Conservation (phyloP, 176 grass and related monocot genomes). For the Rhynchospora pubera region DNA sequence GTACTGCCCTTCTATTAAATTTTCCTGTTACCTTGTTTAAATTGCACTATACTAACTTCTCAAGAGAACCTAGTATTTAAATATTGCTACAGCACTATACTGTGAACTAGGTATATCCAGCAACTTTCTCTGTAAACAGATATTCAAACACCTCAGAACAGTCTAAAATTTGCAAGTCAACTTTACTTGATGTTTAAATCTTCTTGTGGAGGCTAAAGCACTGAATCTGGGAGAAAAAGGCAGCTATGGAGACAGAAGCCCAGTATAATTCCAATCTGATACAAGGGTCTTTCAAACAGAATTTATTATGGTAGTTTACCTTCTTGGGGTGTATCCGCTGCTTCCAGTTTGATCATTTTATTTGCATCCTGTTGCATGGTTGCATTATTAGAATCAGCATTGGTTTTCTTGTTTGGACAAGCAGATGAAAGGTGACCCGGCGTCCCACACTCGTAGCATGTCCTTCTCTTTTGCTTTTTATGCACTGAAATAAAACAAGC, state of each 20-base stretch:
- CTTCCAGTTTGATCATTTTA: conserved; percentile 11
- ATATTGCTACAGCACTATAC: background rate
- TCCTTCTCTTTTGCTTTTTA: conserved; percentile 32
- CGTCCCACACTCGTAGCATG: conserved; percentile 59
- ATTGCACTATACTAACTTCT: background rate
- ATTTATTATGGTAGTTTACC: background rate
- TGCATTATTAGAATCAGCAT: conserved; percentile 27
- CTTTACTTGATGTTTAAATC: background rate
- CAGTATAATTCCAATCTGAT: background rate
- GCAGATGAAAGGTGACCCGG: conserved; percentile 60
- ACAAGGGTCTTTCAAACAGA: background rate
- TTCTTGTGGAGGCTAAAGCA: background rate
- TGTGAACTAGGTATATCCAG: background rate
- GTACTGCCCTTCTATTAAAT: background rate
- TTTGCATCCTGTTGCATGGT: background rate
- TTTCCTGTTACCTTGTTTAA: background rate
- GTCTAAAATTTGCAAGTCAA: background rate
- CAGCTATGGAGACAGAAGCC: background rate
- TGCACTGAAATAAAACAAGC: conserved; percentile 3
- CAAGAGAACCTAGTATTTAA: background rate
- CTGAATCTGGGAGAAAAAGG: background rate
- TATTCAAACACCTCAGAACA: background rate
- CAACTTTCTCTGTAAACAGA: background rate
- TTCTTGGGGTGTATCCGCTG: background rate
- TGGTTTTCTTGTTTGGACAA: conserved; percentile 55